These are phyloP conservation scores for Plantago coronopus DNA, from an alignment of 305 asterid species.

Conservation along the genomic window DNA sequence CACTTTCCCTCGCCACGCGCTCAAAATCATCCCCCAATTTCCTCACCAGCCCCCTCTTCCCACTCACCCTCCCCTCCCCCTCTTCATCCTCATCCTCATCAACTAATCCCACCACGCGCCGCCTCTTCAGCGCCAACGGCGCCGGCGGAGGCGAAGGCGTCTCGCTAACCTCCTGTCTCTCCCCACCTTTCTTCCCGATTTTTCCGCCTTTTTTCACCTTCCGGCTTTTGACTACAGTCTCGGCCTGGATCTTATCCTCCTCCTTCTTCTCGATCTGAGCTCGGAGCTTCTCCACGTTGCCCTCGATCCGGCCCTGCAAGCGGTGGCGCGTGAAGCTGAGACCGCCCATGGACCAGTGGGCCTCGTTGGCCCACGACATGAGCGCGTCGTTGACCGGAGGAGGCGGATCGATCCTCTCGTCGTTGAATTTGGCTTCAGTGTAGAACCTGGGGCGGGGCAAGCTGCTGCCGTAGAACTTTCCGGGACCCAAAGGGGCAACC, in stretches of 20 bases:
- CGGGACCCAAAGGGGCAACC: conserved; percentile 84
- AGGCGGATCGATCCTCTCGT: conserved; percentile 76
- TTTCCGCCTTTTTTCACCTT: no score
- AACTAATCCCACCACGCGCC: conserved; percentile 41
- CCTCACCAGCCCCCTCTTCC: conserved; percentile 51
- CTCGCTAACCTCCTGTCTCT: background rate
- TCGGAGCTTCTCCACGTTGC: conserved; percentile 60
- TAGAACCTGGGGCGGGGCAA: conserved; percentile 80
- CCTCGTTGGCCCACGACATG: conserved; percentile 77
- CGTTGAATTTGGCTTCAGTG: conserved; percentile 55
- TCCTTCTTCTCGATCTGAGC: conserved; percentile 39
- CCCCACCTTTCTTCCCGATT: background rate
- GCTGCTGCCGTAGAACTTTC: conserved; percentile 87
- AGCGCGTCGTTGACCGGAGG: conserved; percentile 60
- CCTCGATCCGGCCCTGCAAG: conserved; percentile 92
- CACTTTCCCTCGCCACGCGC: conserved; percentile 53
- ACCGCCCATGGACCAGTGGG: conserved; percentile 99
- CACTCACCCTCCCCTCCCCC: conserved; percentile 20
- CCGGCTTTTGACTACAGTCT: background rate
- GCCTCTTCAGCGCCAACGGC: conserved; percentile 63
- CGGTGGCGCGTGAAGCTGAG: conserved; percentile 73
- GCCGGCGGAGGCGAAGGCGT: conserved; percentile 64
- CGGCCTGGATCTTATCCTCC: background rate
- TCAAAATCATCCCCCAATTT: conserved; percentile 78
- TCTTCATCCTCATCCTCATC: conserved; percentile 39